Evolutionary conservation across 805 yeast species (phyloP).

Genomic region (Ogataea philodendri): DNA sequence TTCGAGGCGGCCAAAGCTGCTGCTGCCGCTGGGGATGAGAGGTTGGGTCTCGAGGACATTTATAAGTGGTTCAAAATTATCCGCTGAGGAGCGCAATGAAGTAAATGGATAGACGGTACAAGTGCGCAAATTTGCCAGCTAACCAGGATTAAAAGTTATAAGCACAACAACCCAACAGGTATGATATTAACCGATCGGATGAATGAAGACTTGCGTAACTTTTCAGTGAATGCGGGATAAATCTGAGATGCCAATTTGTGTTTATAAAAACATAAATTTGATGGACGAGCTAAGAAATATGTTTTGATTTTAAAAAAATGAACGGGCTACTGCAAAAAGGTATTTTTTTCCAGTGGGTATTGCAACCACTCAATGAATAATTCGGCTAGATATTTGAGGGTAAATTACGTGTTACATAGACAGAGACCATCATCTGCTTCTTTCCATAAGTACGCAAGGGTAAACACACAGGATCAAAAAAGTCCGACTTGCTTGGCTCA

Average conservation of each 20-base stretch:
- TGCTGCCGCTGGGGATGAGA: slow-evolving; percentile 34
- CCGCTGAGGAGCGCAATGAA: slow-evolving; percentile 13
- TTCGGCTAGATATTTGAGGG: no score
- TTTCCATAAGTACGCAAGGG: no score
- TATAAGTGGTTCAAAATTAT: neutral
- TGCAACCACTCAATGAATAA: no score
- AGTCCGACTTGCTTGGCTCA: no score
- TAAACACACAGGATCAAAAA: no score
- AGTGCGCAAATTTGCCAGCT: slow-evolving; percentile 3
- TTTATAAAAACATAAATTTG: slow-evolving; percentile 12
- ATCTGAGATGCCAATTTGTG: slow-evolving; percentile 6
- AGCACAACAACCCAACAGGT: slow-evolving; percentile 3
- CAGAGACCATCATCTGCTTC: no score
- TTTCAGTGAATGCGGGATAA: neutral
- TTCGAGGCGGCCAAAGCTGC: slow-evolving; percentile 35
- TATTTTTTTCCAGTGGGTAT: slow-evolving; percentile 9
- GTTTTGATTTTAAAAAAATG: slow-evolving; percentile 10
- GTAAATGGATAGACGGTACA: slow-evolving; percentile 4
- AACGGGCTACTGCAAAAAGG: slow-evolving; percentile 8
- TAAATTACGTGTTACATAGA: no score
- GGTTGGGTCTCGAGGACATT: slow-evolving; percentile 28
- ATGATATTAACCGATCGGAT: no score
- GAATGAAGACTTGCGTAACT: no score
- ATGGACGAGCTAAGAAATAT: slow-evolving; percentile 9
- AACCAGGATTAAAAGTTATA: neutral